Conservation (phyloP, 23 red algal genomes). For the Gracilariopsis chorda region DNA sequence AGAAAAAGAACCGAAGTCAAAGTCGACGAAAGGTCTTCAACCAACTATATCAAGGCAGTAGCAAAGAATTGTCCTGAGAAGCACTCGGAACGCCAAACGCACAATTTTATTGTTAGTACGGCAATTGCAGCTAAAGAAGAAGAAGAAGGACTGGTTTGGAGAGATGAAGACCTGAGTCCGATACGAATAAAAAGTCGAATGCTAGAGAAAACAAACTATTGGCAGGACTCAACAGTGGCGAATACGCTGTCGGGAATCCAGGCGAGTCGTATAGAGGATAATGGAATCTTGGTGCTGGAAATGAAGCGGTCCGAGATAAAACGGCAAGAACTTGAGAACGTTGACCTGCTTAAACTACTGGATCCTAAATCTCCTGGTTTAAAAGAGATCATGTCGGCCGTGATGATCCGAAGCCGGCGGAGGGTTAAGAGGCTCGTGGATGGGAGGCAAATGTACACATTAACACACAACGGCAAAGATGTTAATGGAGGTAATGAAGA, state of each 20-base stretch:
- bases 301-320: background rate
- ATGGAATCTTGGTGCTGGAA: background rate
- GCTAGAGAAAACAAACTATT: background rate
- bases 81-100: too few species aligned
- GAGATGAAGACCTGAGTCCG: background rate
- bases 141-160: background rate
- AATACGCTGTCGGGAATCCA: background rate
- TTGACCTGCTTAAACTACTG: background rate
- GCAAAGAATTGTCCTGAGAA: background rate
- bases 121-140: background rate
- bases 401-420: background rate
- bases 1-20: background rate
- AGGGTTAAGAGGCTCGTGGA: background rate
- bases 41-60: background rate
- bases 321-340: background rate
- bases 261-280: background rate
- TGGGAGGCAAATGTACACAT: too few species aligned
- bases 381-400: background rate
- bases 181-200: constrained; percentile 11
- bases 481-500: too few species aligned
- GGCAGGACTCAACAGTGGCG: background rate
- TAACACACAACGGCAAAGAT: too few species aligned
- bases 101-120: background rate
- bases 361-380: background rate
- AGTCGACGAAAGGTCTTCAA: background rate